Evolutionary conservation across 805 yeast genomes (phyloP).

Genomic region (Metschnikowia lunata): DNA sequence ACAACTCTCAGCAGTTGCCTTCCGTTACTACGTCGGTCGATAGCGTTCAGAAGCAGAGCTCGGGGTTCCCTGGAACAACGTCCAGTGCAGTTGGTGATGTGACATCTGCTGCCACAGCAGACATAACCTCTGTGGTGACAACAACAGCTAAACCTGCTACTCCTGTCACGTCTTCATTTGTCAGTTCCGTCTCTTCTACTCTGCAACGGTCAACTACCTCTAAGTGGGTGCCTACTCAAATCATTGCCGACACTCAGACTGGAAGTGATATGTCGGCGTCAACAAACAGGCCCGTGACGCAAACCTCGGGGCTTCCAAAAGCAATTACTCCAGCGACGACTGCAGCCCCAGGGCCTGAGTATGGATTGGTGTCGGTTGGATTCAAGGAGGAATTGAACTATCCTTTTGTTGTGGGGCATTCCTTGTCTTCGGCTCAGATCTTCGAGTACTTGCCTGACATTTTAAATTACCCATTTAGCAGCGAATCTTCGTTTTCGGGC

Average conservation of each 20-base stretch:
- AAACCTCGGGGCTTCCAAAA: constrained; percentile 60
- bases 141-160: not conserved
- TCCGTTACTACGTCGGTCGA: no score
- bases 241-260: constrained; percentile 23
- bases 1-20: no score
- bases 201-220: constrained; percentile 7
- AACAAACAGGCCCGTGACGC: constrained; percentile 6
- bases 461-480: constrained; percentile 56
- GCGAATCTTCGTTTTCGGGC: constrained; percentile 21
- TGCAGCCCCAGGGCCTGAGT: constrained; percentile 41
- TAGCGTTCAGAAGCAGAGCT: no score
- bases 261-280: constrained; percentile 6
- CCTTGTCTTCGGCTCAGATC: constrained; percentile 78
- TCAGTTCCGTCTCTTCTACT: not conserved
- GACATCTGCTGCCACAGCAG: not conserved
- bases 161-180: not conserved
- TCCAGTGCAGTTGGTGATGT: no score
- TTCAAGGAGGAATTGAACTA: constrained; percentile 78
- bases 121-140: not conserved
- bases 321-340: constrained; percentile 69
- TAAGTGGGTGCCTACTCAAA: constrained; percentile 36
- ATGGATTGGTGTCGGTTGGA: constrained; percentile 65
- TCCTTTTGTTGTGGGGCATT: constrained; percentile 70
- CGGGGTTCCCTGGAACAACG: no score
- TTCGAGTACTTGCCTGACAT: constrained; percentile 80